phyloP scores from a whole-genome alignment of 331 rosid genomes.

The Saraca asoca region DNA sequence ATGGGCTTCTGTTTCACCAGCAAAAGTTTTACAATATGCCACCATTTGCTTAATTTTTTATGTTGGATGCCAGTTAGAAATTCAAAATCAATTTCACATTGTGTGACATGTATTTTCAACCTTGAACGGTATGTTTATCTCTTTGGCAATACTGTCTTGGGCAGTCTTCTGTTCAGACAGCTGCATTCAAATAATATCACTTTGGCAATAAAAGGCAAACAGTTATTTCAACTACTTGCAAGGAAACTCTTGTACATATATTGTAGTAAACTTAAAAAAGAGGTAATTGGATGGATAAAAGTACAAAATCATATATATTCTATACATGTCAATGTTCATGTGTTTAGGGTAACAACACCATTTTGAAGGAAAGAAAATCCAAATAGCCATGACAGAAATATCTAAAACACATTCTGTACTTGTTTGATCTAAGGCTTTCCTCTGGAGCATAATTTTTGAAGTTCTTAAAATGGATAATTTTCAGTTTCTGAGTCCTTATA shows the following conservation, averaged over 20 bases:
- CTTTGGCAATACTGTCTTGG: conserved; percentile 34
- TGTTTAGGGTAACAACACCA: conserved; percentile 9
- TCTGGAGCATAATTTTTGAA: conserved; percentile 28
- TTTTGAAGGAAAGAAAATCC: conserved; percentile 29
- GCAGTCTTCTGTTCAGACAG: conserved; percentile 29
- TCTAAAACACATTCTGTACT: conserved; percentile 4
- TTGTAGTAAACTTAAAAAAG: conserved; percentile 1
- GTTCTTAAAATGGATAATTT: conserved; percentile 16
- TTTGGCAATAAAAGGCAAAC: conserved; percentile 12
- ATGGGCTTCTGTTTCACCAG: conserved; percentile 30
- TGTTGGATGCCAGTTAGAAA: conserved; percentile 58
- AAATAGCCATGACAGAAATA: conserved; percentile 15
- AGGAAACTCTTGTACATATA: conserved; percentile 4
- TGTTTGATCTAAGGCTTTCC: conserved; percentile 18
- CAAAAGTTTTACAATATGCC: conserved; percentile 55
- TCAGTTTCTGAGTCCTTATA: conserved; percentile 26
- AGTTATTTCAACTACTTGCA: neutral
- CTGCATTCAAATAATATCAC: conserved; percentile 13
- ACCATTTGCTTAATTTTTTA: conserved; percentile 64
- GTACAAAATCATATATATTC: conserved; percentile 12
- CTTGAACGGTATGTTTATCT: conserved; percentile 69
- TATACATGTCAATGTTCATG: neutral
- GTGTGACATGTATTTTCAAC: conserved; percentile 63
- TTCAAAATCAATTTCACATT: conserved; percentile 52
- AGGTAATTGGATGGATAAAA: conserved; percentile 17